phyloP scores from a whole-genome alignment of 352 stramenopile genomes.

The Phytopythium boreale region DNA sequence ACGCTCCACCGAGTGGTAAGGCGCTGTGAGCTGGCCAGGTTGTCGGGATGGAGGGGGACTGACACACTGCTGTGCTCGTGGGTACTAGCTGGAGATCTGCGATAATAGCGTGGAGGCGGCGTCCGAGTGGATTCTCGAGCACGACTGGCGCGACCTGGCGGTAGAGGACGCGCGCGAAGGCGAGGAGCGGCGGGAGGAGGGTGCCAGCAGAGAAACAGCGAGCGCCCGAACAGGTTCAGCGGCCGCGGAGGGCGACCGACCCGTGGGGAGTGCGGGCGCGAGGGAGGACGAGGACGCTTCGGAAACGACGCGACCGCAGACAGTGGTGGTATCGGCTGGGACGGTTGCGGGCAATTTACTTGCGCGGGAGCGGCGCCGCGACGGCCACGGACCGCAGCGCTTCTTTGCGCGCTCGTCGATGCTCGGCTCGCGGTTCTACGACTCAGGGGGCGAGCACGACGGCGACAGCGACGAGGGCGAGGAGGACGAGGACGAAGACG shows the following conservation, averaged over 20 bases:
- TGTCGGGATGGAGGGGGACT: background rate
- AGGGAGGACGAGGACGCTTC: background rate
- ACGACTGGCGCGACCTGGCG: constrained; percentile 52
- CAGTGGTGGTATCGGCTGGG: constrained; percentile 6
- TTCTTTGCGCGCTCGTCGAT: constrained; percentile 5
- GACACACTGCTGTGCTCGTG: background rate
- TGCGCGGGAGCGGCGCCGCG: background rate
- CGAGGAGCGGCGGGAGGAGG: constrained; percentile 2
- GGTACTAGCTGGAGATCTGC: constrained; percentile 48
- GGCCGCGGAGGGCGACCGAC: background rate
- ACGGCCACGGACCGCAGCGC: constrained; percentile 1
- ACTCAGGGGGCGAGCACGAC: constrained; percentile 8
- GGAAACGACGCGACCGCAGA: background rate
- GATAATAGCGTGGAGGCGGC: constrained; percentile 46
- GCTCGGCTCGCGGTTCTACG: constrained; percentile 8
- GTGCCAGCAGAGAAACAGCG: background rate
- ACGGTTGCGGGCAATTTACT: background rate
- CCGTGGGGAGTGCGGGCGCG: background rate
- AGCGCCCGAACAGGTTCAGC: background rate
- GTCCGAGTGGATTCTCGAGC: constrained; percentile 56
- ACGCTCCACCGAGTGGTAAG: constrained; percentile 37
- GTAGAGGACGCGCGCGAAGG: constrained; percentile 7
- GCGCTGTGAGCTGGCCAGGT: background rate
- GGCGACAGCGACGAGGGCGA: constrained; percentile 11
- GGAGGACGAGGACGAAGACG: constrained; percentile 25